A percentile compares a stretch with the other conserved stretches of the same genome.
Evolutionary conservation across 1,284 basidiomycete species (phyloP).

Genomic region (Cryptococcus maquisensis): DNA sequence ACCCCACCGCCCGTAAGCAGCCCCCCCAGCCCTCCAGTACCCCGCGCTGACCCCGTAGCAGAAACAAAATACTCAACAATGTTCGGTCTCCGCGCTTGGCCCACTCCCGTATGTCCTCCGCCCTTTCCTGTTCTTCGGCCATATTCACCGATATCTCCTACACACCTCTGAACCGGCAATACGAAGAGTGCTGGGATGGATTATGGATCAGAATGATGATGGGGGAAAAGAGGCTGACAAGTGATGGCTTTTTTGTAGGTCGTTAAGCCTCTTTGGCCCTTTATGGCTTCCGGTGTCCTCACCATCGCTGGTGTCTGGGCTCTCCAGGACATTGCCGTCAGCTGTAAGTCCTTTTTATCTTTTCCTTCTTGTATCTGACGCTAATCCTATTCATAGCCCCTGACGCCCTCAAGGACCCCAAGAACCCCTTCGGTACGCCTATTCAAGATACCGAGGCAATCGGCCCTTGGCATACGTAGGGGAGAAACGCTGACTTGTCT

Average conservation of each 20-base stretch:
- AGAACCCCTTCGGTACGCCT: conserved; percentile 31
- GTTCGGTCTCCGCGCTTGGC: conserved; percentile 47
- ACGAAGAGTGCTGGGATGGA: neutral
- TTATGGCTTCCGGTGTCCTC: conserved; percentile 48
- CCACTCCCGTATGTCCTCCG: conserved; percentile 39
- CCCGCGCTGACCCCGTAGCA: no score
- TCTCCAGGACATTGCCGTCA: conserved; percentile 14
- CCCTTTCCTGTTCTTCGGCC: neutral
- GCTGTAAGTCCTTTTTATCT: conserved; percentile 7
- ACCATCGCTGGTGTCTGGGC: conserved; percentile 49
- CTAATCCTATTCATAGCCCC: conserved; percentile 16
- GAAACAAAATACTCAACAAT: conserved; percentile 10
- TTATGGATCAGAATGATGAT: no score
- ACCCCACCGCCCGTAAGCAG: no score
- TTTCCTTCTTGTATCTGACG: neutral
- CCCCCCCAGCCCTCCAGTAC: no score
- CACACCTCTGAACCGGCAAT: neutral
- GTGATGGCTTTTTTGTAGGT: conserved; percentile 1
- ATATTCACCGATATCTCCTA: conserved; percentile 2
- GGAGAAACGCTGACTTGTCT: neutral
- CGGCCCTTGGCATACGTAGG: neutral
- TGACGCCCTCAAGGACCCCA: conserved; percentile 34
- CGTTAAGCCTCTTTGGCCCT: conserved; percentile 21
- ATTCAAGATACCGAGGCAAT: neutral
- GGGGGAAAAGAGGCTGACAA: neutral